Evolutionary conservation across 2,329 filamentous ascomycete genomes (phyloP), one percentile per base, ranked within the genome.

Genomic region (Pezicula neosporulosa): DNA sequence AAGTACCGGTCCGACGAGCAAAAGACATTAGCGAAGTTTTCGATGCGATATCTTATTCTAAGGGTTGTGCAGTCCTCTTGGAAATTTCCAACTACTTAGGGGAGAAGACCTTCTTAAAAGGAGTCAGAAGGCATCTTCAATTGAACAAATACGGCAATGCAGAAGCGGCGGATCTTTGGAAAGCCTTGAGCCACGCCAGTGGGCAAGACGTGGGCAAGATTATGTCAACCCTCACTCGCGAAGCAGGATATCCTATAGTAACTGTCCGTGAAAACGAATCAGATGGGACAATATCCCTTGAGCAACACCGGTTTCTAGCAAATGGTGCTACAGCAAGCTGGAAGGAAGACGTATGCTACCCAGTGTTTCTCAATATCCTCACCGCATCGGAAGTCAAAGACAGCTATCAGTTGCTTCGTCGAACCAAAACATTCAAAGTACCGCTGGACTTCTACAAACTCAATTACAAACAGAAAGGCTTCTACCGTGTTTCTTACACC

Each of bases 1-100:
- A 97, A 70, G 92, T 97, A 1, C 93, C 93, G 1, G 91, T 97
- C 56, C 95, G 96, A 79, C 86, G 89, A 52, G 92, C 92, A 27
- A 90, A 96, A 61, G 91, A 97, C 71, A 92, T 97, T 69, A 96
- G 96, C 72, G 91, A 97, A 73, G 97, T 97, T 61, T 97, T 97
- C 63, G 93, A 97, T 67, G 90, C 91, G 56, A 97, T 97, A 59
- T 97, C 93, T 1, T 97, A 97, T 73, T 91, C 90, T 50, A 97
- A 97, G 76, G 93, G 93, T 16, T 97, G 92, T 12, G 96, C 91
- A 62, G 92, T 97, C 33, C 79, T 97, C 55, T 89, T 93, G 66
- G 97, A 97, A 93, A 91, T 97, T 59, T 96, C 93, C 18, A 96
- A 90, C 60, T 95, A 96, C 64, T 77, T 97, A 21, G 93, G 93